Evolutionary conservation across 306 rosid genomes (phyloP).

Genomic region (Corylus americana): DNA sequence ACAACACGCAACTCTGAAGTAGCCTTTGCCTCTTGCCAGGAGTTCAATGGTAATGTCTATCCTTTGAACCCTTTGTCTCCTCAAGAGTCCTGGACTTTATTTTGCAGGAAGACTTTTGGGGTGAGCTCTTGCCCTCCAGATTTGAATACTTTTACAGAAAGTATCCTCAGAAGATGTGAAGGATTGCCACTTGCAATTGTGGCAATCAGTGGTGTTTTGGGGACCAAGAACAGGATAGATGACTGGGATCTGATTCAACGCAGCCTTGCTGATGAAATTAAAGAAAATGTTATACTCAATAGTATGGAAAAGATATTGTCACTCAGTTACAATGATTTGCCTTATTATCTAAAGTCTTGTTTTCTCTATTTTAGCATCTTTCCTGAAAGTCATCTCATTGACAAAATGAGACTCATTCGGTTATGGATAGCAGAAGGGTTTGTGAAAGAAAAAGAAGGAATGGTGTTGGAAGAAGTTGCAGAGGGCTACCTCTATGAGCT

Average conservation of each 20-base stretch:
- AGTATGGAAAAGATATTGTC: not conserved
- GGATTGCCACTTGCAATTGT: conserved; percentile 62
- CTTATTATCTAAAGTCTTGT: conserved; percentile 1
- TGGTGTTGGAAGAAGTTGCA: conserved; percentile 31
- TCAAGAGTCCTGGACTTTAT: conserved; percentile 48
- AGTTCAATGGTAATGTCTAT: conserved; percentile 33
- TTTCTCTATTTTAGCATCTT: conserved; percentile 6
- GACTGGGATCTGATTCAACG: conserved; percentile 34
- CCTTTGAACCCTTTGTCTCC: conserved; percentile 43
- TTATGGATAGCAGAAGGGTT: conserved; percentile 30
- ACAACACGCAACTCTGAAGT: conserved; percentile 50
- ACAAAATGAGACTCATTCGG: conserved; percentile 8
- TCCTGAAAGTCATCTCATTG: not conserved
- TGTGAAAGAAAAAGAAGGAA: conserved; percentile 1
- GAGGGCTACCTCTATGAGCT: conserved; percentile 15
- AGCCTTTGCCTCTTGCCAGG: conserved; percentile 38
- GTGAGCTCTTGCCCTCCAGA: conserved; percentile 43
- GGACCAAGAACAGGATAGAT: conserved; percentile 40
- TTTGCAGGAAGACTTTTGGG: conserved; percentile 52
- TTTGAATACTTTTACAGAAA: conserved; percentile 30
- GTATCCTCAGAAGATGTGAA: conserved; percentile 40
- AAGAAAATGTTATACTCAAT: not conserved
- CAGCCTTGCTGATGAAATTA: not conserved
- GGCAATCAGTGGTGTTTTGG: conserved; percentile 49
- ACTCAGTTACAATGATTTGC: conserved; percentile 4